These are phyloP conservation scores for Lagenaria siceraria DNA, from an alignment of 306 rosid genomes.

Conservation along the genomic window DNA sequence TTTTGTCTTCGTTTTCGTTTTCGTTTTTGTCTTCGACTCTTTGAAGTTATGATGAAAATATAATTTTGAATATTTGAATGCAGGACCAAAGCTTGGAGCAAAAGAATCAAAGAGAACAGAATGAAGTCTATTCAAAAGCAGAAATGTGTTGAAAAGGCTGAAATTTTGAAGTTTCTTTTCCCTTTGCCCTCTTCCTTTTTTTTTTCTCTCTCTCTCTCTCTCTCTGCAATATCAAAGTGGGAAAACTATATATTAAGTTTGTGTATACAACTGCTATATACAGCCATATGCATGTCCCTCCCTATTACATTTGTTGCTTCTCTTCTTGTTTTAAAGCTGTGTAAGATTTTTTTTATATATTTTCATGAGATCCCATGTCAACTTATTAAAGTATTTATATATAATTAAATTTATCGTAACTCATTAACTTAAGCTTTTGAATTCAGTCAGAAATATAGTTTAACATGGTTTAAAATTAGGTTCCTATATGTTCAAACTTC, in stretches of 20 bases:
- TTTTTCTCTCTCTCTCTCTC: no score
- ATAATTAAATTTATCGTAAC: no score
- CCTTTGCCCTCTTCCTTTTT: not conserved
- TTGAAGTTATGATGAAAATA: not conserved
- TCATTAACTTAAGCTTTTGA: no score
- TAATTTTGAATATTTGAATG: not conserved
- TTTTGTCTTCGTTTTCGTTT: no score
- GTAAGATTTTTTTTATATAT: not conserved
- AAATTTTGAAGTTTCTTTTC: not conserved
- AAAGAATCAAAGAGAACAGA: not conserved
- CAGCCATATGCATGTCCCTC: not conserved
- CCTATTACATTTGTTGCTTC: not conserved
- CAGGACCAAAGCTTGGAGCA: not conserved
- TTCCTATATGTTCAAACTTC: no score
- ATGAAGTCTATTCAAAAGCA: not conserved
- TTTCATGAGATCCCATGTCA: not conserved
- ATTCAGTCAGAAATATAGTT: no score
- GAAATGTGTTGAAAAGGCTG: not conserved
- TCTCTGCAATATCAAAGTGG: not conserved
- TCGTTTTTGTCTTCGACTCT: no score
- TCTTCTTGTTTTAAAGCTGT: not conserved
- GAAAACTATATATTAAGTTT: slow-evolving; percentile 1
- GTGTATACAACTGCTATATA: slow-evolving; percentile 2
- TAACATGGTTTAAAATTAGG: no score
- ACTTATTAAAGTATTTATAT: not conserved